Evolutionary conservation across 768 basidiomycete genomes (phyloP).

Genomic region (Boletus eberwhitei): DNA sequence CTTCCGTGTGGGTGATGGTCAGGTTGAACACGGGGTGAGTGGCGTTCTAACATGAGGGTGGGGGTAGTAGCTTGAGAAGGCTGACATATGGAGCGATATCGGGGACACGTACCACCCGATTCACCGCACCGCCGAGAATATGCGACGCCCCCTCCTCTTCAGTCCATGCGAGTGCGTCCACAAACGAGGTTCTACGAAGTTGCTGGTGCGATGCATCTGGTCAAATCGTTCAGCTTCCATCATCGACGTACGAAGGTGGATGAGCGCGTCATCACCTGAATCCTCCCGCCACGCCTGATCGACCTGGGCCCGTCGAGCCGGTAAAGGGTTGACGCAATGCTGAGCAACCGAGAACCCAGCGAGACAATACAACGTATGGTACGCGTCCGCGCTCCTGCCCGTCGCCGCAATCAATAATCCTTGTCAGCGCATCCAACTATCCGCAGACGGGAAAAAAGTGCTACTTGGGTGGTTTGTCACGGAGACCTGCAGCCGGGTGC

Average conservation of each 20-base stretch:
- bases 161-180: conserved; percentile 57
- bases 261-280: conserved; percentile 10
- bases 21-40: conserved; percentile 79
- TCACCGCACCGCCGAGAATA: conserved; percentile 57
- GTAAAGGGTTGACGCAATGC: conserved; percentile 61
- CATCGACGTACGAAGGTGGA: not conserved
- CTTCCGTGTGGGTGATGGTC: conserved; percentile 62
- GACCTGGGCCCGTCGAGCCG: conserved; percentile 33
- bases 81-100: not conserved
- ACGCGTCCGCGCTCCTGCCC: conserved; percentile 79
- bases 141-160: conserved; percentile 60
- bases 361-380: conserved; percentile 92
- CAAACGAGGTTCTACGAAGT: conserved; percentile 48
- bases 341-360: conserved; percentile 89
- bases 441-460: conserved; percentile 11
- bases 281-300: conserved; percentile 36
- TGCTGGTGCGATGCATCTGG: conserved; percentile 23
- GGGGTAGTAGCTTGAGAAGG: not conserved
- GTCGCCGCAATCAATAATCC: not conserved
- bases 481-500: conserved; percentile 77
- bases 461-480: conserved; percentile 95
- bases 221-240: conserved; percentile 8
- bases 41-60: conserved; percentile 54
- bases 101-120: conserved; percentile 51
- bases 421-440: not conserved